Base-by-base conservation (phyloP, 768 basidiomycete genomes). In the Tubosaeta sp. region DNA sequence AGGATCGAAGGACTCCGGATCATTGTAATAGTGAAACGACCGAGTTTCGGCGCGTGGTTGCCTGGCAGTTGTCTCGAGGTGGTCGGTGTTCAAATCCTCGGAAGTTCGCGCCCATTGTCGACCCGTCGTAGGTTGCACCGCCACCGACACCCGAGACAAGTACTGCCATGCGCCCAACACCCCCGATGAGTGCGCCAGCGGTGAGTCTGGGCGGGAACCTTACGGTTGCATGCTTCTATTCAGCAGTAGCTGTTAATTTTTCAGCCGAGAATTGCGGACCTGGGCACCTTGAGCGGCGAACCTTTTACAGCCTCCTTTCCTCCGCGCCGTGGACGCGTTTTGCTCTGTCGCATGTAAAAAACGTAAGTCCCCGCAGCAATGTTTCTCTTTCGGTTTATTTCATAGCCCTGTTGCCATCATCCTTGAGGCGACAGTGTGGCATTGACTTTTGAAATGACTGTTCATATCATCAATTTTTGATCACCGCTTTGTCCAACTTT, bases 251-350 rank as follows among this genome's bases (percentile, higher is more conserved):
- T 13, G 16, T 19, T 3, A 22, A 22, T 27, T n/a, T 14, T 47
- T 50, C 47, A 32, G 38, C 63, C 62, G 64, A 62, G 56, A 67
- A 65, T n/a, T 48, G 48, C 59, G 64, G 58, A 48, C 31, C 25
- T 39, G 44, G 27, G 55, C 45, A n/a, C 46, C 13, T 65, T 65
- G 51, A 62, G 62, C 65, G 65, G 64, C 54, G 54, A 55, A 50
- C 43, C 32, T 25, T n/a, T 41, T 43, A 62, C 52, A 54, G 48
- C 60, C 65, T 48, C 56, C 54, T 52, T 62, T n/a, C 2, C 50
- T 53, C 57, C 65, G 60, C 51, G 38, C 54, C 43, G 55, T 43
- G 48, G 13, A 54, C 46, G 41, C 56, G 35, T 54, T 55, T 58
- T 46, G 14, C 35, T 38, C 32, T 50, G 58, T 66, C 42, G 52